Conservation (phyloP, 192 early-diverging fungal genomes). For the Entomortierella beljakovae region DNA sequence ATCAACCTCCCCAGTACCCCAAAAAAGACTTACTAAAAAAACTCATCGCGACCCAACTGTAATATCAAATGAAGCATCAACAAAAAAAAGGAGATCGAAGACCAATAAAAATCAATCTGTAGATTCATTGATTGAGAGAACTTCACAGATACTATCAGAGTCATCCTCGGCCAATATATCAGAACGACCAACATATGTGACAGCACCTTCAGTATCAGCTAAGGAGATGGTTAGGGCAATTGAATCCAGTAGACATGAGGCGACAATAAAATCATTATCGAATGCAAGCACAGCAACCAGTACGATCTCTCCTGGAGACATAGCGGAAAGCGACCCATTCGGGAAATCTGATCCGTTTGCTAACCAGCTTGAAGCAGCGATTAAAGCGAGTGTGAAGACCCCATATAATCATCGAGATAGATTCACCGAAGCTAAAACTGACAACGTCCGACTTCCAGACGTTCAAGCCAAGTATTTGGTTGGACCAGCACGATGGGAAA, state of each 20-base stretch:
- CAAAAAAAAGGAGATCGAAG: neutral
- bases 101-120: neutral
- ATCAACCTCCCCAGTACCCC: constrained; percentile 4
- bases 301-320: neutral
- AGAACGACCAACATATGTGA: constrained; percentile 22
- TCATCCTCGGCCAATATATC: neutral
- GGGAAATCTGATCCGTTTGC: constrained; percentile 42
- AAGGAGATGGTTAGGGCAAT: constrained; percentile 47
- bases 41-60: neutral
- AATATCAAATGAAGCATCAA: neutral
- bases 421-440: neutral
- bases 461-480: constrained; percentile 43
- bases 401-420: neutral
- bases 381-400: constrained; percentile 18
- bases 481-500: constrained; percentile 34
- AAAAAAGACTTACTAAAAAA: constrained; percentile 1
- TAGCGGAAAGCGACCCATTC: constrained; percentile 23
- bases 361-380: constrained; percentile 47
- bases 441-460: constrained; percentile 17
- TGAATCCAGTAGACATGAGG: constrained; percentile 24
- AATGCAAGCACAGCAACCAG: neutral
- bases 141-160: neutral
- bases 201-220: constrained; percentile 22
- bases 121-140: neutral
- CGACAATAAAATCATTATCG: neutral